Evolutionary conservation across 176 grass and related monocot genomes (phyloP).

Genomic region (Zea luxurians): DNA sequence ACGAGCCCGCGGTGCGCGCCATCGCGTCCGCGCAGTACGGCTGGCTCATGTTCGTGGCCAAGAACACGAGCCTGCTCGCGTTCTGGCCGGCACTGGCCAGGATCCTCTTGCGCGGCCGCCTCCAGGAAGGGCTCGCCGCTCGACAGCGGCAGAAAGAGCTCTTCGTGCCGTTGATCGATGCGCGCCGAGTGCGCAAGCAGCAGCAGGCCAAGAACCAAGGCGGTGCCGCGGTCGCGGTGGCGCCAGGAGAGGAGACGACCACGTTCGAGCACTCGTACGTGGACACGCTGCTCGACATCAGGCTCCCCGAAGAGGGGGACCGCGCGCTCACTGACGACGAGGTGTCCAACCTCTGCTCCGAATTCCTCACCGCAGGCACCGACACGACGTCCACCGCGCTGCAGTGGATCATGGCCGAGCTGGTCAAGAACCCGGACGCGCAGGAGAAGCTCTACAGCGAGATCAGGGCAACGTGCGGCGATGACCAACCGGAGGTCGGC

Average conservation of each 20-base stretch:
- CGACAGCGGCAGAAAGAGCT: conserved; percentile 33
- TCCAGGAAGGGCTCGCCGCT: not conserved
- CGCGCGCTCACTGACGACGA: conserved; percentile 53
- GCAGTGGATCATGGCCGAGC: conserved; percentile 82
- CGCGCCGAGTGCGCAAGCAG: conserved; percentile 22
- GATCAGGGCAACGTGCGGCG: conserved; percentile 26
- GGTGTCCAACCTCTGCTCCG: conserved; percentile 52
- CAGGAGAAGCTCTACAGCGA: conserved; percentile 48
- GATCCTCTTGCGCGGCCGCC: conserved; percentile 40
- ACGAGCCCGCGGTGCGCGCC: conserved; percentile 43
- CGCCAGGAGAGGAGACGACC: not conserved
- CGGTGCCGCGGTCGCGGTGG: not conserved
- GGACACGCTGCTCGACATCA: conserved; percentile 63
- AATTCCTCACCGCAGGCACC: conserved; percentile 66
- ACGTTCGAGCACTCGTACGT: conserved; percentile 55
- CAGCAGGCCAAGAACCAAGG: not conserved
- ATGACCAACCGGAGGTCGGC: conserved; percentile 9
- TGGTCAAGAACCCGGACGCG: conserved; percentile 57
- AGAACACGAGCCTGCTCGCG: conserved; percentile 31
- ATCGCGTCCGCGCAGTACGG: conserved; percentile 40
- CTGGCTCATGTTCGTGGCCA: conserved; percentile 32
- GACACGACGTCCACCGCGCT: conserved; percentile 64
- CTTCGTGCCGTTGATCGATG: conserved; percentile 35
- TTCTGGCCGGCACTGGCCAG: conserved; percentile 42
- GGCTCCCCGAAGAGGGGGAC: conserved; percentile 44